Percentiles rank a stretch among this genome's conserved stretches.
Conservation (phyloP, 2,329 filamentous ascomycete genomes). For the Bipolaris oryzae region DNA sequence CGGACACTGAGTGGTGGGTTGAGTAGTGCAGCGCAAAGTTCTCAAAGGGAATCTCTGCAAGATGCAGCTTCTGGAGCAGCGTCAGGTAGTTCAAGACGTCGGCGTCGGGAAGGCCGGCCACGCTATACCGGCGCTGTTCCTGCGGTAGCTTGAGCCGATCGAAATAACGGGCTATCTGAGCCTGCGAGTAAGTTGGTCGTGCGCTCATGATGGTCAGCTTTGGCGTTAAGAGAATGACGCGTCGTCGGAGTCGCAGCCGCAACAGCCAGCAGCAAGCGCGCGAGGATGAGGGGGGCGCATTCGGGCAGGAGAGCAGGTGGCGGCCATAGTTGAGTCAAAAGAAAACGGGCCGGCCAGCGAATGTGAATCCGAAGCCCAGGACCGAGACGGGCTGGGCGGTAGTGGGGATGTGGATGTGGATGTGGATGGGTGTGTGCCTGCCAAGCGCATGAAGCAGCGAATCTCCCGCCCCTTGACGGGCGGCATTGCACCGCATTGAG, state of each 20-base stretch:
- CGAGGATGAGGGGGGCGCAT: background rate
- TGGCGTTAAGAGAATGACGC: conserved; percentile 1
- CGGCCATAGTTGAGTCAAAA: conserved; percentile 1
- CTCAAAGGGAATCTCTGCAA: conserved; percentile 61
- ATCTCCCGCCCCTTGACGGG: conserved; percentile 17
- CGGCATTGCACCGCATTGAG: conserved; percentile 1
- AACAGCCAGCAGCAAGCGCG: background rate
- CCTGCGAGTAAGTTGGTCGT: conserved; percentile 28
- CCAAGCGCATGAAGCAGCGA: conserved; percentile 13
- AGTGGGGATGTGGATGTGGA: conserved; percentile 12
- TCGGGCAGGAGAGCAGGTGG: background rate
- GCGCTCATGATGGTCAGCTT: conserved; percentile 11
- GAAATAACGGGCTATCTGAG: conserved; percentile 45
- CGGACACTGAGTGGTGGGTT: conserved; percentile 49
- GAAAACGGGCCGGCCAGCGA: conserved; percentile 1
- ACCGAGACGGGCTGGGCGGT: background rate
- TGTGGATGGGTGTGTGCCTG: conserved; percentile 8
- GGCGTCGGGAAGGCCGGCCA: conserved; percentile 26
- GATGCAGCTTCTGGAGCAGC: conserved; percentile 48
- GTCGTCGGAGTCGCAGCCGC: background rate
- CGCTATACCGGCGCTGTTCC: conserved; percentile 31
- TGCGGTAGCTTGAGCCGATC: conserved; percentile 41
- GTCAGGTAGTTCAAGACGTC: conserved; percentile 38
- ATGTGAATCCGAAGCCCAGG: background rate
- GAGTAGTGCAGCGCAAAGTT: conserved; percentile 61